These are phyloP conservation scores for Suillus occidentalis DNA, from an alignment of 768 basidiomycete genomes.

Conservation along the genomic window DNA sequence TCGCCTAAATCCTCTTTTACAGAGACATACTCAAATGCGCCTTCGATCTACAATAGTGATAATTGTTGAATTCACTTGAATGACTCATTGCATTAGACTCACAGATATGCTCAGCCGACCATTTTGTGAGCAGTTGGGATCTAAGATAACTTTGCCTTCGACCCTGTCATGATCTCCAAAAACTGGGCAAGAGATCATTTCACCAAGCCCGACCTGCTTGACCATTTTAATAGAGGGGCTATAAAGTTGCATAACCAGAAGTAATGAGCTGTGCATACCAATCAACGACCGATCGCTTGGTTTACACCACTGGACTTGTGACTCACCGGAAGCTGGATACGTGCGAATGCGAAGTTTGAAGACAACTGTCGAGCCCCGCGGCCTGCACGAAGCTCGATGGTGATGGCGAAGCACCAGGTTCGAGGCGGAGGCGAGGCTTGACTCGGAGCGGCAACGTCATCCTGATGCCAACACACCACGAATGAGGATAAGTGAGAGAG, in stretches of 20 bases:
- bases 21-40: conserved; percentile 50
- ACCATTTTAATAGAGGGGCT: conserved; percentile 61
- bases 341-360: conserved; percentile 36
- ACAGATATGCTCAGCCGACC: conserved; percentile 64
- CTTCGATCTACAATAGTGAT: conserved; percentile 51
- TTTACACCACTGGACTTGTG: neutral
- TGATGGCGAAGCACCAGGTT: conserved; percentile 17
- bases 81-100: conserved; percentile 11
- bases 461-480: neutral
- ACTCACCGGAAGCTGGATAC: conserved; percentile 52
- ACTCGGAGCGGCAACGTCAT: conserved; percentile 18
- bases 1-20: conserved; percentile 20
- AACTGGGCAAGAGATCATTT: conserved; percentile 41
- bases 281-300: conserved; percentile 9
- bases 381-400: conserved; percentile 37
- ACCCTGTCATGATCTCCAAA: conserved; percentile 63
- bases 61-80: conserved; percentile 8
- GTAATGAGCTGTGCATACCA: conserved; percentile 41
- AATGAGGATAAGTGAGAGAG: neutral
- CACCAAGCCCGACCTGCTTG: conserved; percentile 25
- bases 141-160: conserved; percentile 58
- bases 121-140: conserved; percentile 47
- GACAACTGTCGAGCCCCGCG: conserved; percentile 20
- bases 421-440: conserved; percentile 21
- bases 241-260: conserved; percentile 60